phyloP scores from a whole-genome alignment of 2,329 filamentous ascomycete genomes.

The Fusarium equiseti region DNA sequence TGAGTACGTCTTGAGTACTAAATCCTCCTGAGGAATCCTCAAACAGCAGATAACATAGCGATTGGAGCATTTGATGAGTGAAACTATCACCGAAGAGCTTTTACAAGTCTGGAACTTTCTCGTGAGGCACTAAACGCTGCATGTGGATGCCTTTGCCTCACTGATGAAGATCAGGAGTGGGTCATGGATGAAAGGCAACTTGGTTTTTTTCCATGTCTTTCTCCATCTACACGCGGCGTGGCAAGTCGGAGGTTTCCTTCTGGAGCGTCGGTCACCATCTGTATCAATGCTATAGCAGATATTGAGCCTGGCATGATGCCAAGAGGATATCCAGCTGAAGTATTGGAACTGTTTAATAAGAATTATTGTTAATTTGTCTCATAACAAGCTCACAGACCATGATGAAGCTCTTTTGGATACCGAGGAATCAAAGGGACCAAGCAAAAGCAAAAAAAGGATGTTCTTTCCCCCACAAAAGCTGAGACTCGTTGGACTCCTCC shows the following conservation, averaged over 20 bases:
- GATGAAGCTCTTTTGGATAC: constrained; percentile 5
- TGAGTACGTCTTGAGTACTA: neutral
- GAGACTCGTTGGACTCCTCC: neutral
- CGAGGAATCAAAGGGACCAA: neutral
- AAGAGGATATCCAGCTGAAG: neutral
- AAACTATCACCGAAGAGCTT: neutral
- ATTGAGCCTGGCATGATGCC: neutral
- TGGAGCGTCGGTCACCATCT: neutral
- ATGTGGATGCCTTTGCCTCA: constrained; percentile 3
- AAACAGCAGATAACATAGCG: neutral
- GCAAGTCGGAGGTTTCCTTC: neutral
- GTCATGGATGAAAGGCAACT: neutral
- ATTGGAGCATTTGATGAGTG: neutral
- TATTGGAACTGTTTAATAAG: neutral
- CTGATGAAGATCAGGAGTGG: constrained; percentile 12
- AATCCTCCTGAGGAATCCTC: constrained; percentile 3
- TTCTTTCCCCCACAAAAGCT: neutral
- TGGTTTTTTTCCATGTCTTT: neutral
- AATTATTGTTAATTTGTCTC: neutral
- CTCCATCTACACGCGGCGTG: neutral
- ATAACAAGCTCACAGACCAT: neutral
- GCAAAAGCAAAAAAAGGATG: neutral
- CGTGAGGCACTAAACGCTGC: constrained; percentile 6
- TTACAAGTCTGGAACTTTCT: neutral
- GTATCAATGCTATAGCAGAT: neutral